A percentile compares a stretch with the other conserved stretches of the same genome.
Conservation (phyloP, 345 rosid genomes). For the Gossypium australe region DNA sequence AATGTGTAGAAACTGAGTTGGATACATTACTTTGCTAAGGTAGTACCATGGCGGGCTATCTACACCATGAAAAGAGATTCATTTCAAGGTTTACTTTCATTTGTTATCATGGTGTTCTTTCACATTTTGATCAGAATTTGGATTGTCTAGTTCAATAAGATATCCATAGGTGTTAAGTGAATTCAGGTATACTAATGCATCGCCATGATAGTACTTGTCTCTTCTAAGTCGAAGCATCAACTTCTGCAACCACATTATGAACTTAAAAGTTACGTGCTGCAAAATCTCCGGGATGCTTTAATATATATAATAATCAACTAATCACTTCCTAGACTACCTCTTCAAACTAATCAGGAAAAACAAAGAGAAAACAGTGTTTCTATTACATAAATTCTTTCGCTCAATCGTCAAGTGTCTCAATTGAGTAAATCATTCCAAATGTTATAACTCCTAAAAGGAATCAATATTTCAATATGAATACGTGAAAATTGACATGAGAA, state of each 20-base stretch:
- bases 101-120: background rate
- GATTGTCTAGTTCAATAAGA: background rate
- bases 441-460: background rate
- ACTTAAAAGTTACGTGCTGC: background rate
- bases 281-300: background rate
- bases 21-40: constrained; percentile 3
- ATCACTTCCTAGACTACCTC: background rate
- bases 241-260: background rate
- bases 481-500: background rate
- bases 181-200: background rate
- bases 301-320: background rate
- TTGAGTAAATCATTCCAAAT: background rate
- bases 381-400: background rate
- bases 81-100: background rate
- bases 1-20: background rate
- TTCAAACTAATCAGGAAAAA: background rate
- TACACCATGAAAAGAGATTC: background rate
- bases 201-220: background rate
- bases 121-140: background rate
- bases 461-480: background rate
- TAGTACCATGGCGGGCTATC: background rate
- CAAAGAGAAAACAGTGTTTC: background rate
- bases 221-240: background rate
- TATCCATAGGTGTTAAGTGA: background rate
- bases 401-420: background rate